phyloP scores from a whole-genome alignment of 2,329 filamentous ascomycete species.

The Stemphylium beticola region DNA sequence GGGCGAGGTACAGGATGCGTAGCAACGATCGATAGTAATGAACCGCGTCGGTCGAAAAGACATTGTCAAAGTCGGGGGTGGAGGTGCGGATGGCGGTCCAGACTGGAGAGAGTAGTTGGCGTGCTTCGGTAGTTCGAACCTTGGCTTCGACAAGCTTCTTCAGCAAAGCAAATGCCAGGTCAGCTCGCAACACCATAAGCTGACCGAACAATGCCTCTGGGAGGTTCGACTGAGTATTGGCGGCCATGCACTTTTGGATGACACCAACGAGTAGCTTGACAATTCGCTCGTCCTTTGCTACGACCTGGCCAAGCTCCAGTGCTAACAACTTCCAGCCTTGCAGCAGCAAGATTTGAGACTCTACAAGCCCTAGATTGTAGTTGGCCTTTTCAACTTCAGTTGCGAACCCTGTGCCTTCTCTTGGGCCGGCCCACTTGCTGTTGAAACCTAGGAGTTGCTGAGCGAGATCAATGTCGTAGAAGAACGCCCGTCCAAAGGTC shows the following conservation, averaged over 20 bases:
- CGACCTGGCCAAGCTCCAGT: slow-evolving; percentile 77
- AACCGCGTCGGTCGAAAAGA: slow-evolving; percentile 62
- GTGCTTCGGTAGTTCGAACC: slow-evolving; percentile 58
- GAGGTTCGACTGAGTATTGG: slow-evolving; percentile 75
- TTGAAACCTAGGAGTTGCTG: slow-evolving; percentile 78
- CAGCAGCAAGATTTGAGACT: slow-evolving; percentile 86
- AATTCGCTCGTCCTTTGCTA: slow-evolving; percentile 61
- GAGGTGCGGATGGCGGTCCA: slow-evolving; percentile 66
- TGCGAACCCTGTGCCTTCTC: slow-evolving; percentile 71
- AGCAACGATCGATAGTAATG: slow-evolving; percentile 83
- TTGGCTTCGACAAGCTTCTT: slow-evolving; percentile 73
- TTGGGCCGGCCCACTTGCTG: slow-evolving; percentile 70
- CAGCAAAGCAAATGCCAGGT: slow-evolving; percentile 80
- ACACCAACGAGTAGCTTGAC: slow-evolving; percentile 76
- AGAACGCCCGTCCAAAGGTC: slow-evolving; percentile 77
- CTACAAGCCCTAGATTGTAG: slow-evolving; percentile 86
- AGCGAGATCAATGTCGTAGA: slow-evolving; percentile 80
- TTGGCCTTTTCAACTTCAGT: slow-evolving; percentile 88
- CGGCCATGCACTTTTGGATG: slow-evolving; percentile 75
- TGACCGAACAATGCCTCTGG: slow-evolving; percentile 83
- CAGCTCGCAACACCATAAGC: slow-evolving; percentile 76
- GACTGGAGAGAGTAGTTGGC: slow-evolving; percentile 61
- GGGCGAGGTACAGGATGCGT: slow-evolving; percentile 81
- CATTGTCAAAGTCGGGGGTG: slow-evolving; percentile 64
- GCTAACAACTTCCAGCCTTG: slow-evolving; percentile 89